These are phyloP conservation scores for Rehmannia glutinosa DNA, from an alignment of 257 asterid species.

Conservation along the genomic window DNA sequence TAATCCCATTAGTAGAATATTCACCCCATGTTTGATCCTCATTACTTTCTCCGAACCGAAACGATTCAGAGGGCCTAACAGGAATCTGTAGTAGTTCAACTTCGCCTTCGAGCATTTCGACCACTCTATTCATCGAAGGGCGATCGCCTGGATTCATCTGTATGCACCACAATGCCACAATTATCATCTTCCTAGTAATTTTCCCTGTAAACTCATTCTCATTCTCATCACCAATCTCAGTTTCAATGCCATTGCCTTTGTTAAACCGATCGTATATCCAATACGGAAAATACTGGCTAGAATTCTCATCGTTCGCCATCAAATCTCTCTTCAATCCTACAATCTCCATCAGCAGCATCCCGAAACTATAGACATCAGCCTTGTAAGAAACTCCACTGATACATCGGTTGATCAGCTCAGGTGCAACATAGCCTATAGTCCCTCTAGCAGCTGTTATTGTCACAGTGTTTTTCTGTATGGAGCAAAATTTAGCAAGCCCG, in stretches of 20 bases:
- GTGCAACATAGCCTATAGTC: conserved; percentile 26
- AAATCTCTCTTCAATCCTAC: not conserved
- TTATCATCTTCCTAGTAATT: conserved; percentile 13
- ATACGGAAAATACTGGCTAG: not conserved
- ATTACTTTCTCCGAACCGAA: no score
- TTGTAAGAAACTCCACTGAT: not conserved
- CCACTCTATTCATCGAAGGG: conserved; percentile 13
- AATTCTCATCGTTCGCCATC: not conserved
- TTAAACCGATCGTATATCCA: not conserved
- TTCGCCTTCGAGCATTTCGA: conserved; percentile 15
- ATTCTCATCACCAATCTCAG: not conserved
- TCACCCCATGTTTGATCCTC: no score
- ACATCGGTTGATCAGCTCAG: conserved; percentile 19
- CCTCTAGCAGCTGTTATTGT: conserved; percentile 12
- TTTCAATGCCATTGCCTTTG: not conserved
- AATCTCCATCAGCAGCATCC: conserved; percentile 1
- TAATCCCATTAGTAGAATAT: no score
- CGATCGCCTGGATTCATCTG: conserved; percentile 23
- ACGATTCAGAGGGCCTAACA: not conserved
- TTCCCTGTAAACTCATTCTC: no score
- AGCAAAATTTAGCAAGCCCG: not conserved
- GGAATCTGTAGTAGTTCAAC: not conserved
- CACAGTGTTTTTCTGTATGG: no score
- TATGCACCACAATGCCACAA: conserved; percentile 27
- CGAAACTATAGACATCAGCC: not conserved